Evolutionary conservation across 1,139 yeast genomes (phyloP), one percentile per base, ranked within the genome.

Genomic region (Saccharomyces hybrid): DNA sequence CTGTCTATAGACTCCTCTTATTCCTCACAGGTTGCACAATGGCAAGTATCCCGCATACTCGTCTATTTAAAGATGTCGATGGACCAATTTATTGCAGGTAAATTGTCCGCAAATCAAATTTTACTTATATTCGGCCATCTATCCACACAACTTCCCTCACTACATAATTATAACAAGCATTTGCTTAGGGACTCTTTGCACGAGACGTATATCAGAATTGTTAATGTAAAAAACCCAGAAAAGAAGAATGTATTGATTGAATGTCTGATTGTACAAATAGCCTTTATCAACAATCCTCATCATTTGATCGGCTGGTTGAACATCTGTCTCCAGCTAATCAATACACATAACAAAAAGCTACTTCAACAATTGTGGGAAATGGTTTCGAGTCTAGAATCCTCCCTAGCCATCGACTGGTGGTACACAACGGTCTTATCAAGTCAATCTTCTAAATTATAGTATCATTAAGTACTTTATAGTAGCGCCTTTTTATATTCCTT

Each of bases 221-320:
- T 63, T 8, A 63, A 62, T 14, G 47, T 27, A 14, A 53, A 47
- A 23, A 49, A 49, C 32, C 48, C 30, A 11, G 47, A 50, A 32
- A 51, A 46, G 49, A 57, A 56, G 30, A 52, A 54, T 8, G 57
- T 52, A 9, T 50, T 65, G 1, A 49, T 65, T 7, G 56, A 63
- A 48, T 64, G 70, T 44, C 49, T 67, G 13, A 56, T 63, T 2
- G 55, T 51, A 27, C 63, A 59, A 27, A 47, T 65, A 23, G 61
- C 65, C 1, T 60, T 56, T 47, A 51, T 59, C 16, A 44, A 52
- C 30, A 54, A 52, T 38, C 44, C 44, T 5, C 44, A 38, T 16
- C 25, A 38, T 38, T 38, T 16, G 44, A 38, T 38, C 25, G 23
- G 20, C 26, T 49, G 49, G 49, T 14, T 52, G 16, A 56, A 56